Evolutionary conservation across 2,329 filamentous ascomycete species (phyloP), one percentile per base, ranked within the genome.

Genomic region (Botrytis hyacinthi): DNA sequence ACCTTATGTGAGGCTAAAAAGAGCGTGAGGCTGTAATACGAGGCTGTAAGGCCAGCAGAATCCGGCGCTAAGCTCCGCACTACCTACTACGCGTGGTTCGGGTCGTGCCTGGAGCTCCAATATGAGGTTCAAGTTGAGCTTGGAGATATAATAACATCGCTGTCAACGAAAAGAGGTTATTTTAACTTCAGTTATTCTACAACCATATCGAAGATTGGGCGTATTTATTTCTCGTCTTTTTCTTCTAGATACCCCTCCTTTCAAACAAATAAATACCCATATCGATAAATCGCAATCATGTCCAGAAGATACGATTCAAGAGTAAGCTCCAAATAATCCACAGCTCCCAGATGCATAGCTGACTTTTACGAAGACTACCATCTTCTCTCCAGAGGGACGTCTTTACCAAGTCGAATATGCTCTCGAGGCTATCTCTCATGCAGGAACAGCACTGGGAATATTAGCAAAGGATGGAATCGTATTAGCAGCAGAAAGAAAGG

Each of bases 331-430:
- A 60, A 35, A 51, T 46, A 61, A 51, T 26, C 22, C 14, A 61
- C 22, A 69, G 40, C n/a, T 26, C 35, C 22, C 20, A 61, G 37
- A 29, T 29, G 26, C 62, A 73, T 62, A 70, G 74, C 79, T 81
- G 74, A 81, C 73, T 73, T 67, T 48, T 69, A 46, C 35, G 6
- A 63, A 97, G 95, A 99, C 96, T 80, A 99, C 96, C 83, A 99
- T 99, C 89, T 99, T 99, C 91, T 99, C 96, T 75, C 96, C 96
- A 75, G 96, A 99, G 86, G 96, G 96, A 77, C 95, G 96, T 82
- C 90, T 99, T 75, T 99, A 99, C 85, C 96, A 99, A 85, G 96
- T 99, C 80, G 96, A 99, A 89, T 99, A 99, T 88, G 97, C 96
- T 40, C 90, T 99, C 70, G 96, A 99, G 84, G 96, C 96, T 82